phyloP scores from a whole-genome alignment of 805 yeast species.

The Wickerhamomyces hampshirensis region DNA sequence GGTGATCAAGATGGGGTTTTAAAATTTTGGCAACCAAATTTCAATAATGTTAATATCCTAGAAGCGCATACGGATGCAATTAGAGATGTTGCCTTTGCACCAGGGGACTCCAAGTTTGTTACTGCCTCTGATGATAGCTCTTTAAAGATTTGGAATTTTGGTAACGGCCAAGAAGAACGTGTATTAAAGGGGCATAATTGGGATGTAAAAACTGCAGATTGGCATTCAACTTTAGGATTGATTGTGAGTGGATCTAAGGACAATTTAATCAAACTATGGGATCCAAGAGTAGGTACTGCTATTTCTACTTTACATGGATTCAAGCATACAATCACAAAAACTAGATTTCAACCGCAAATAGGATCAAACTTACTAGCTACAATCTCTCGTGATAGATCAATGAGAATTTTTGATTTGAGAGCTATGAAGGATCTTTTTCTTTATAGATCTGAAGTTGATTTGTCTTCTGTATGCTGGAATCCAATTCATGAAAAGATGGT shows the following conservation, averaged over 20 bases:
- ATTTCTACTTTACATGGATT: constrained; percentile 83
- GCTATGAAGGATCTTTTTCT: constrained; percentile 73
- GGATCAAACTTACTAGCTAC: constrained; percentile 77
- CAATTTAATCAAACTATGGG: constrained; percentile 91
- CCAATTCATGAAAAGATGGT: constrained; percentile 78
- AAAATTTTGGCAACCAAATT: constrained; percentile 97
- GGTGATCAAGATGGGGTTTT: constrained; percentile 91
- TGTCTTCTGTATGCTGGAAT: constrained; percentile 87
- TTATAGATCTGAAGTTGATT: constrained; percentile 78
- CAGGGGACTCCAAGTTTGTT: constrained; percentile 87
- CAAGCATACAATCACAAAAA: constrained; percentile 88
- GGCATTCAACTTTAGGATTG: constrained; percentile 90
- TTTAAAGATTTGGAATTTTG: constrained; percentile 91
- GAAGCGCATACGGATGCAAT: constrained; percentile 77
- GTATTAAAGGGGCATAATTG: constrained; percentile 90
- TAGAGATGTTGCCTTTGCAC: constrained; percentile 84
- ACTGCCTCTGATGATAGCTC: constrained; percentile 91
- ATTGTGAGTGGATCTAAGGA: constrained; percentile 94
- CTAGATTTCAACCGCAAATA: constrained; percentile 72
- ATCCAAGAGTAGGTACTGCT: constrained; percentile 76
- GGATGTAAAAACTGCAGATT: constrained; percentile 96
- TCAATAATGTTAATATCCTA: constrained; percentile 86
- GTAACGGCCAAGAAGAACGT: constrained; percentile 79
- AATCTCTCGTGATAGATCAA: constrained; percentile 83
- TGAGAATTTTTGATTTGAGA: constrained; percentile 82